Base-by-base conservation (phyloP, 768 basidiomycete species). In the Tricholoma bakamatsutake region DNA sequence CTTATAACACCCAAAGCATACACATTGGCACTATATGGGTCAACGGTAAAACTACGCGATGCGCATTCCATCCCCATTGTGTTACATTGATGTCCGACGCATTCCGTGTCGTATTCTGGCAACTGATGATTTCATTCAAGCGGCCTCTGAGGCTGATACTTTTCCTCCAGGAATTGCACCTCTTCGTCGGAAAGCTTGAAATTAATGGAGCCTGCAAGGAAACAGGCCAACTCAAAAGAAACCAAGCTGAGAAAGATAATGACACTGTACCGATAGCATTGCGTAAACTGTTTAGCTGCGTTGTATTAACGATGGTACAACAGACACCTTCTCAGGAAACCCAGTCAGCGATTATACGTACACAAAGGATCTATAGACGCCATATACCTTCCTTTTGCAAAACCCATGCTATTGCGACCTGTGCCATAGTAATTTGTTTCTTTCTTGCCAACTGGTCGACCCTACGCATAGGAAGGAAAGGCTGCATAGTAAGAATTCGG, bases 391-490 rank as follows among this genome's bases (percentile, higher is more conserved):
- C 70, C 61, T 80, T 80, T 27, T 63, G 46, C 39, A 76, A 53
- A 0, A 65, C 64, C 78, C 78, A 79, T 2, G 77, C 76, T n/a
- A 76, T 52, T 5, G 76, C 71, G 10, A 77, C 67, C 53, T 77
- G 76, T 1, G 76, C 77, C 80, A 82, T 81, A 18, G 67, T 69
- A 5, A 74, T 62, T 2, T 69, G 70, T 18, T 69, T 71, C 47
- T 73, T 69, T 61, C 76, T 75, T 6, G 80, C 76, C 24, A 81
- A 60, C 56, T 73, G 67, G 56, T 80, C 77, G 50, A 82, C 72
- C 7, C 77, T 72, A 50, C 45, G 47, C 27, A 17, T n/a, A n/a
- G n/a, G n/a, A 17, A 52, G 18, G 17, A 17, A 4, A 15, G 15
- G 13, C 21, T 24, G 15, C 2, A 13, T 18, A 42, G 10, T 42